Evolutionary conservation across 257 asterid genomes (phyloP).

Genomic region (Solanum piurae): DNA sequence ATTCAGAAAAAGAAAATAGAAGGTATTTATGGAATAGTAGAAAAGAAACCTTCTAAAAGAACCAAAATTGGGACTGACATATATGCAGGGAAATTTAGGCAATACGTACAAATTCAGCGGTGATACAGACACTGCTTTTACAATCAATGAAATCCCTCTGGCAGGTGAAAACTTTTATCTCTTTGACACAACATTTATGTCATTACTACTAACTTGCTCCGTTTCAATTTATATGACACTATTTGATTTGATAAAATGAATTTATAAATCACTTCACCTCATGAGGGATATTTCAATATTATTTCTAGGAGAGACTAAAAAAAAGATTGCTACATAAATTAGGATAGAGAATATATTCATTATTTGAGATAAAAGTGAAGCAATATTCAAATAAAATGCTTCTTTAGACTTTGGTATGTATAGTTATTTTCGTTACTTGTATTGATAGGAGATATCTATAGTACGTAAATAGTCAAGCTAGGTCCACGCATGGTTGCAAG

Average conservation of each 20-base stretch:
- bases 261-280: not conserved
- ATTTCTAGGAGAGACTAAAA: not conserved
- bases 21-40: not conserved
- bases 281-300: not conserved
- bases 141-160: not conserved
- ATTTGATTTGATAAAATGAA: too few species aligned
- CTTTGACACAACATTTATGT: not conserved
- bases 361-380: not conserved
- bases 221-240: too few species aligned
- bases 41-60: not conserved
- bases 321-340: not conserved
- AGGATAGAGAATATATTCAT: not conserved
- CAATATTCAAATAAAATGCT: not conserved
- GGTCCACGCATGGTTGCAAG: not conserved
- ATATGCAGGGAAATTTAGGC: conserved; percentile 2
- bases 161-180: not conserved
- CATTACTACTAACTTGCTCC: not conserved
- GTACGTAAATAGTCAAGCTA: not conserved
- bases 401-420: not conserved
- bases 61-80: not conserved
- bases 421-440: not conserved
- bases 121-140: not conserved
- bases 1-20: too few species aligned
- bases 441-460: not conserved
- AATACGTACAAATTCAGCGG: not conserved